Percentiles rank a stretch among this genome's conserved stretches.
phyloP scores from a whole-genome alignment of 1,284 basidiomycete genomes.

The Leccinum pseudoinsigne region DNA sequence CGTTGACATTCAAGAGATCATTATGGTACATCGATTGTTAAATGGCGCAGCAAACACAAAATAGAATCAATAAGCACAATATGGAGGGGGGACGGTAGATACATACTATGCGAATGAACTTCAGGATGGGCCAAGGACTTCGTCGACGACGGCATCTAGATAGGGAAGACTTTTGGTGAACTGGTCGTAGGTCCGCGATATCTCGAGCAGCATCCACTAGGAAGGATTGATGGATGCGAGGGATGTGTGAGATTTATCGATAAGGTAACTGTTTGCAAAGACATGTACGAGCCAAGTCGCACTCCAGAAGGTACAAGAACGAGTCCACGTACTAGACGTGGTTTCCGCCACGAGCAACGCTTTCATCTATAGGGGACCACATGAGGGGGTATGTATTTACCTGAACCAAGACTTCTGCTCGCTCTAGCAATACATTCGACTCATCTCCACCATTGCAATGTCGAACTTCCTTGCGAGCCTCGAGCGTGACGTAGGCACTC shows the following conservation, averaged over 20 bases:
- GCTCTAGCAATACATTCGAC: slow-evolving; percentile 33
- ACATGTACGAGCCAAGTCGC: not conserved
- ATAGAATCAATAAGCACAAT: too few species aligned
- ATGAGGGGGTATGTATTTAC: too few species aligned
- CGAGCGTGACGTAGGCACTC: slow-evolving; percentile 30
- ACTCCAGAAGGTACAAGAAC: not conserved
- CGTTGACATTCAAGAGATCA: not conserved
- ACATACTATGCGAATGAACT: too few species aligned
- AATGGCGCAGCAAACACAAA: too few species aligned
- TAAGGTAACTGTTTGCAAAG: not conserved
- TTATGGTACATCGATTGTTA: too few species aligned
- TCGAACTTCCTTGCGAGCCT: slow-evolving; percentile 38
- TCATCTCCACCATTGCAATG: slow-evolving; percentile 41
- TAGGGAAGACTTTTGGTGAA: too few species aligned
- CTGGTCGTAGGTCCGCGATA: too few species aligned
- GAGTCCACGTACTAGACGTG: slow-evolving; percentile 37
- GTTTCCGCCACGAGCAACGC: slow-evolving; percentile 42
- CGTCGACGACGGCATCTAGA: too few species aligned
- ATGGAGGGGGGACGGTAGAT: too few species aligned
- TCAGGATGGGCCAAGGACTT: too few species aligned
- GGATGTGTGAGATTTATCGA: slow-evolving; percentile 19
- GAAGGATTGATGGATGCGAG: not conserved
- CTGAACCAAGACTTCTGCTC: not conserved
- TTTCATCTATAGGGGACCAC: slow-evolving; percentile 32
- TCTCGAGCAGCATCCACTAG: too few species aligned